phyloP scores from a whole-genome alignment of 768 basidiomycete genomes.

The Coprinopsis cinerea region DNA sequence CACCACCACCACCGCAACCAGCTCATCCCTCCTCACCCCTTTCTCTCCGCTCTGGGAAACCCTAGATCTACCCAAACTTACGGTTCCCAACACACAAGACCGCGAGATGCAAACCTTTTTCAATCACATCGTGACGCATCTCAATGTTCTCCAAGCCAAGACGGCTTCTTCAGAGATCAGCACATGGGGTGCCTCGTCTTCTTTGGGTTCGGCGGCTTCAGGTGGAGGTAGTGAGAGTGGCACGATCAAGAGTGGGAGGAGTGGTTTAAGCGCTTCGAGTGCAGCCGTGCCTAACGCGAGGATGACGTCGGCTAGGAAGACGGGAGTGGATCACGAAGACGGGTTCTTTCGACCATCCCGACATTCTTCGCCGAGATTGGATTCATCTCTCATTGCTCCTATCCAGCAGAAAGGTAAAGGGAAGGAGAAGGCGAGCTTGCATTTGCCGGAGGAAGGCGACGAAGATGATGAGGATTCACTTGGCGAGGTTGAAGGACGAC shows the following conservation, averaged over 20 bases:
- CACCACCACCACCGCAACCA: too few relatives aligned
- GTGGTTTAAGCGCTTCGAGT: too few relatives aligned
- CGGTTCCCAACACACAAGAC: constrained; percentile 68
- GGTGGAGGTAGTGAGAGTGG: too few relatives aligned
- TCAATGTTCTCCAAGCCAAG: constrained; percentile 64
- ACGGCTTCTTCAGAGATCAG: constrained; percentile 15
- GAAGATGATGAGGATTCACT: neutral
- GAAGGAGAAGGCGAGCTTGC: too few relatives aligned
- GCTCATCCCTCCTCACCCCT: constrained; percentile 10
- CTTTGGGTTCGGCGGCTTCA: too few relatives aligned
- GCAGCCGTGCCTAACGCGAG: too few relatives aligned
- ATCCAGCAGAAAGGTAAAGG: too few relatives aligned
- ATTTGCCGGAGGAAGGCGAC: too few relatives aligned
- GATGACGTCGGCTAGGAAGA: too few relatives aligned
- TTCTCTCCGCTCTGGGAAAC: constrained; percentile 24
- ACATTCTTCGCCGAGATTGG: constrained; percentile 1
- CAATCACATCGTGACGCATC: constrained; percentile 75
- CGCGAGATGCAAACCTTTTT: constrained; percentile 80
- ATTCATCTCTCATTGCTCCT: neutral
- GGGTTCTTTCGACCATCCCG: neutral
- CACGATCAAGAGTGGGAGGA: too few relatives aligned
- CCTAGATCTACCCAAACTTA: constrained; percentile 37
- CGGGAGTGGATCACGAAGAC: too few relatives aligned
- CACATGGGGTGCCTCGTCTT: constrained; percentile 6
- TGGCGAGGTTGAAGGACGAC: neutral